Conservation (phyloP, 306 rosid genomes). For the Myrica gale region DNA sequence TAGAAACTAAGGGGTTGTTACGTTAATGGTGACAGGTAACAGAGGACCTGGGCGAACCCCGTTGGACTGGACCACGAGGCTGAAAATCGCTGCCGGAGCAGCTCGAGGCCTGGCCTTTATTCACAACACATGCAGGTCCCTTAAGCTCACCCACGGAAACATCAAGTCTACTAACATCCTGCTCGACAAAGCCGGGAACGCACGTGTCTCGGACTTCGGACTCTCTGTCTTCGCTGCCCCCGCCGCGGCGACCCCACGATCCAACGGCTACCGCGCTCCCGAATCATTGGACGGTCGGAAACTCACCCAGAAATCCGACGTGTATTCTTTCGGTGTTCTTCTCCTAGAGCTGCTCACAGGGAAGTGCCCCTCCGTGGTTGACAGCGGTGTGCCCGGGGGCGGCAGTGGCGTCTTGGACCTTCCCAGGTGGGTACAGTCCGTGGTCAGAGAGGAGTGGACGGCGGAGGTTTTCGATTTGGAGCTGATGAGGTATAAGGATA, state of each 20-base stretch:
- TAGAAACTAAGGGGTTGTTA: slow-evolving; percentile 15
- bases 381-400: slow-evolving; percentile 40
- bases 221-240: slow-evolving; percentile 48
- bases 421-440: slow-evolving; percentile 86
- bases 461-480: slow-evolving; percentile 94
- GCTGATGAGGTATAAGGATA: slow-evolving; percentile 83
- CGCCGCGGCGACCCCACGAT: slow-evolving; percentile 28
- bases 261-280: slow-evolving; percentile 79
- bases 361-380: slow-evolving; percentile 67
- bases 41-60: slow-evolving; percentile 94
- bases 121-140: slow-evolving; percentile 68
- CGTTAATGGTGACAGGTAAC: slow-evolving; percentile 45
- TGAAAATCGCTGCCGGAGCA: slow-evolving; percentile 71
- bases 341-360: slow-evolving; percentile 81
- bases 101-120: slow-evolving; percentile 75
- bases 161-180: slow-evolving; percentile 80
- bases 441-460: slow-evolving; percentile 91
- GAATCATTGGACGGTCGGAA: slow-evolving; percentile 62
- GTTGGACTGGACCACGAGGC: slow-evolving; percentile 82
- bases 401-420: slow-evolving; percentile 52
- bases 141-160: slow-evolving; percentile 67
- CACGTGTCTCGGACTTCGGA: slow-evolving; percentile 74
- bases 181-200: slow-evolving; percentile 52
- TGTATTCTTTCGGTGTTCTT: slow-evolving; percentile 74
- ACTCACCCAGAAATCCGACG: slow-evolving; percentile 63